Evolutionary conservation across 352 stramenopile genomes (phyloP), one percentile per base, ranked within the genome.

Genomic region (Phytophthora chlamydospora): DNA sequence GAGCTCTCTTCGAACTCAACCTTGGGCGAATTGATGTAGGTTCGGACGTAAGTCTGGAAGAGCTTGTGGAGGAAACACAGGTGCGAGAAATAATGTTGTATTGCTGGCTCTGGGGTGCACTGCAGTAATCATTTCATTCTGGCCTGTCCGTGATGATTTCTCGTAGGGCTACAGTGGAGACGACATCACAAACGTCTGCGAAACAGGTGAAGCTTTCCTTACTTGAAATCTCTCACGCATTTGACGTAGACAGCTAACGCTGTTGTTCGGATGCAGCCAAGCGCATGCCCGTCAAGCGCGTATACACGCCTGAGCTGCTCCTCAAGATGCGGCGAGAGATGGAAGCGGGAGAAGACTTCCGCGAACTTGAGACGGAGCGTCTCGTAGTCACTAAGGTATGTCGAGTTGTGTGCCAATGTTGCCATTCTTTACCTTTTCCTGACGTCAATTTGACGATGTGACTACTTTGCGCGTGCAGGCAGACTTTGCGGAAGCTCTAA

Each of bases 1-100:
- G 67, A 21, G 73, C 85, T 42, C 76, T 96, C 35, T 95, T 96
- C 50, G 70, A 90, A 36, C 65, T 93, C 6, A 95, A 93, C 14
- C 56, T 93, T 29, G 71, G 87, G 34, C 71, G 61, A 24, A 80
- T 98, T 21, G 91, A 96, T 11, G 66, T 95, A 2, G 80, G 76
- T 0, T 73, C 87, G 0, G 89, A 97, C 47, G 85, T 94, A 8
- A 75, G 90, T 45, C 83, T 84, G 32, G 83, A 93, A 21, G 75
- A 70, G 6, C 74, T 95, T 16, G 84, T 93, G 12, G 53, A 61
- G 8, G 71, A 82, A 66, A 95, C 85, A 2, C 78, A 95, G 54
- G 80, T 88, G 59, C 39, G 62, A 44, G n/a, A 72, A 88, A 35
- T 66, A 13, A 17, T 19, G 33, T 10, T 21, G 17, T 14, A 4